phyloP scores from a whole-genome alignment of 2,329 filamentous ascomycete genomes.

The Clarireedia hainanense region DNA sequence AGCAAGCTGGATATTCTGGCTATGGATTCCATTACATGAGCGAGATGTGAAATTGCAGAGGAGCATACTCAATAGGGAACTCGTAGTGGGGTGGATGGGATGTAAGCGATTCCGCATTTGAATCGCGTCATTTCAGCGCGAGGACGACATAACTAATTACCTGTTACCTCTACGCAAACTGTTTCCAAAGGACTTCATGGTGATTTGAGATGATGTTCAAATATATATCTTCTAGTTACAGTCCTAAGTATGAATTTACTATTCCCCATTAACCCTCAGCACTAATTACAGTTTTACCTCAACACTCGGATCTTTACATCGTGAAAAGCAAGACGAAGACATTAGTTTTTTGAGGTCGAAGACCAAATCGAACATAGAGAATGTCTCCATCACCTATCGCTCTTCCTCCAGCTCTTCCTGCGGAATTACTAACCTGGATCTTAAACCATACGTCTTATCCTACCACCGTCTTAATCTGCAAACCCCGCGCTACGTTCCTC shows the following conservation, averaged over 20 bases:
- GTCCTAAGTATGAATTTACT: slow-evolving; percentile 3
- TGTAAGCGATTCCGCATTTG: slow-evolving; percentile 19
- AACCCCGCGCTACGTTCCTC: slow-evolving; percentile 56
- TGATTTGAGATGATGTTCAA: no score
- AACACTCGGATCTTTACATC: not conserved
- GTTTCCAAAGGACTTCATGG: no score
- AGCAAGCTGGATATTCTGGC: slow-evolving; percentile 88
- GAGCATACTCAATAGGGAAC: slow-evolving; percentile 17
- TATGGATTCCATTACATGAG: slow-evolving; percentile 83
- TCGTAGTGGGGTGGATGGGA: slow-evolving; percentile 20
- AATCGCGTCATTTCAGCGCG: slow-evolving; percentile 3
- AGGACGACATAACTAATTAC: not conserved
- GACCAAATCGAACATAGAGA: not conserved
- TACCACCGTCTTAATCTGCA: slow-evolving; percentile 66
- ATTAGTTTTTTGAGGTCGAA: not conserved
- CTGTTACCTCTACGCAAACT: no score
- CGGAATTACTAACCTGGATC: slow-evolving; percentile 58
- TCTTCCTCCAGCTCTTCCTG: slow-evolving; percentile 45
- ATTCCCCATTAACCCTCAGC: slow-evolving; percentile 19
- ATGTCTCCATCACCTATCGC: slow-evolving; percentile 33
- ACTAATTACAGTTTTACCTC: slow-evolving; percentile 16
- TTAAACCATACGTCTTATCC: slow-evolving; percentile 47
- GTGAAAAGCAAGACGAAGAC: not conserved
- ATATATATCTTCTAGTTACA: not conserved
- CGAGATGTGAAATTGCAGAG: slow-evolving; percentile 12